A percentile compares a stretch with the other conserved stretches of the same genome.
These are phyloP conservation scores for Centaurea solstitialis DNA, from an alignment of 129 eudicot genomes.

Conservation along the genomic window DNA sequence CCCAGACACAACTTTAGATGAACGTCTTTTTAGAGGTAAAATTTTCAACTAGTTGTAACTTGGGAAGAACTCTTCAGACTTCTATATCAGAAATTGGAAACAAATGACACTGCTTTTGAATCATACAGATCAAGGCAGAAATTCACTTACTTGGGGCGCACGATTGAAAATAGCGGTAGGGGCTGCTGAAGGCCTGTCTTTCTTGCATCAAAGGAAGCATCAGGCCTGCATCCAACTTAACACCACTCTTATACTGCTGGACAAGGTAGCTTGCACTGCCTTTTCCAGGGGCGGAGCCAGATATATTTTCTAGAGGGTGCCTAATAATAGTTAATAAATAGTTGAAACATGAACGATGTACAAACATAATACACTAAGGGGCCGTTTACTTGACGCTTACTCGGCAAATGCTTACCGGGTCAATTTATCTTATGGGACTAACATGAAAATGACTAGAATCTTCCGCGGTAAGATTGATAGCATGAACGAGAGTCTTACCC, in stretches of 20 bases:
- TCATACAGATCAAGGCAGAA: not conserved
- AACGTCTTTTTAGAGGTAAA: constrained; percentile 26
- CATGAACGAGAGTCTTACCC: too few relatives aligned
- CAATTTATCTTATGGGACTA: too few relatives aligned
- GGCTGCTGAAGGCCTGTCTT: constrained; percentile 26
- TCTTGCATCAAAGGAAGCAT: constrained; percentile 21
- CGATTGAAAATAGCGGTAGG: constrained; percentile 26
- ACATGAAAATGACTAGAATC: too few relatives aligned
- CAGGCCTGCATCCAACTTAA: constrained; percentile 18
- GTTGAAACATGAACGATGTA: too few relatives aligned
- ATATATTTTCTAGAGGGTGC: too few relatives aligned
- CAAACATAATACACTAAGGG: too few relatives aligned
- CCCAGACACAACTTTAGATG: constrained; percentile 1
- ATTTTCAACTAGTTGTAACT: not conserved
- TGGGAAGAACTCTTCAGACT: not conserved
- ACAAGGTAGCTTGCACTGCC: not conserved
- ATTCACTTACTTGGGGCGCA: constrained; percentile 28
- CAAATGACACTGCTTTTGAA: not conserved
- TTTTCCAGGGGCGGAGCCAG: too few relatives aligned
- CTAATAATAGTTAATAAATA: too few relatives aligned
- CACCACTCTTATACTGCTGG: constrained; percentile 24
- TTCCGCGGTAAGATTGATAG: too few relatives aligned
- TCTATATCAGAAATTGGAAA: not conserved
- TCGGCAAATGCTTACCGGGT: too few relatives aligned
- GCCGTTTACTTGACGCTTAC: too few relatives aligned